phyloP scores from a whole-genome alignment of 2,329 filamentous ascomycete genomes.

The Fusarium phyllophilum region DNA sequence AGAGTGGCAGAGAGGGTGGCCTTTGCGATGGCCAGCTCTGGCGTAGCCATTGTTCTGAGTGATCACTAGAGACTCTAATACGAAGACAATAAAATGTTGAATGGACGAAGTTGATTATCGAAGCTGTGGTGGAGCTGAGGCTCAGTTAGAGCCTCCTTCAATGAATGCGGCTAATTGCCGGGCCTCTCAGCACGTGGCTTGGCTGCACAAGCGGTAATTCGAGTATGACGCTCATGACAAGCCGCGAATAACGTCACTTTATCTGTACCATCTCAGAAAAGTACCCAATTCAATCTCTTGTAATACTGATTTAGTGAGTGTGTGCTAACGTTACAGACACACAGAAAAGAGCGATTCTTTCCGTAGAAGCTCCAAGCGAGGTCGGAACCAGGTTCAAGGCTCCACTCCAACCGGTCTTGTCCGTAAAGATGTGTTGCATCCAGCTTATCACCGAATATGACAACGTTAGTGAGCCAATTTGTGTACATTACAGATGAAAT shows the following conservation, averaged over 20 bases:
- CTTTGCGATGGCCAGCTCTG: slow-evolving; percentile 80
- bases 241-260: slow-evolving; percentile 12
- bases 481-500: background rate
- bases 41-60: slow-evolving; percentile 66
- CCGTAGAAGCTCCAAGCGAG: slow-evolving; percentile 31
- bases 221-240: slow-evolving; percentile 4
- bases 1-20: slow-evolving; percentile 80
- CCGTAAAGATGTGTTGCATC: slow-evolving; percentile 25
- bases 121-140: slow-evolving; percentile 28
- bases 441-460: slow-evolving; percentile 22
- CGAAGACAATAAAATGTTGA: background rate
- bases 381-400: slow-evolving; percentile 32
- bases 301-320: background rate
- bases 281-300: background rate
- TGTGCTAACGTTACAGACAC: background rate
- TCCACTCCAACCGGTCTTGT: slow-evolving; percentile 38
- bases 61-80: background rate
- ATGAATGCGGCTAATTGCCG: slow-evolving; percentile 29
- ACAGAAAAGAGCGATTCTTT: slow-evolving; percentile 29
- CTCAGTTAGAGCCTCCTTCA: background rate
- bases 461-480: slow-evolving; percentile 17
- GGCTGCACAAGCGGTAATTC: background rate
- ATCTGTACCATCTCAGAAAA: background rate
- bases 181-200: slow-evolving; percentile 20
- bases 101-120: slow-evolving; percentile 12